Base-by-base conservation (phyloP, 1,284 basidiomycete genomes). In the Fistulinella cinereoalba region DNA sequence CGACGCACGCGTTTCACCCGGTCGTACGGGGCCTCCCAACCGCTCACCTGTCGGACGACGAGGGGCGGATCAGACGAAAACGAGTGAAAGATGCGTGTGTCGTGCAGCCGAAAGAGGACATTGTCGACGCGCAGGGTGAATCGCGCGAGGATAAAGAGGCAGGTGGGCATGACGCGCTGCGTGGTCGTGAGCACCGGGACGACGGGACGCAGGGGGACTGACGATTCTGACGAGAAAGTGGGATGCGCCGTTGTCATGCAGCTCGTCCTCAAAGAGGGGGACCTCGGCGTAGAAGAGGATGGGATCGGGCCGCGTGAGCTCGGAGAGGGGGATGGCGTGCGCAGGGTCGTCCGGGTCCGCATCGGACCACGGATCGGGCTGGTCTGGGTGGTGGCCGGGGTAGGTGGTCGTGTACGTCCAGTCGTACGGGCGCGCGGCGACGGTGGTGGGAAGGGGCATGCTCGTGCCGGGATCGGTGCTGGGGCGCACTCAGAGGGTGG, bases 161-260 rank as follows among this genome's bases (percentile, higher is more conserved):
- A 96, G n/a, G 85, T 87, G n/a, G 96, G 94, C 95, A 99, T 99
- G 38, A 99, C 94, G n/a, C n/a, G n/a, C n/a, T n/a, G n/a, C n/a
- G 36, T 51, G 43, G 54, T 52, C 37, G 4, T 27, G 41, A n/a
- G 18, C 9, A 11, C 6, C 31, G 12, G 16, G 21, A 12, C 22
- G 27, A 33, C 11, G 25, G 25, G 6, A 27, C 4, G 23, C 11
- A 16, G 39, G 11, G 9, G 21, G 1, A 36, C 12, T 76, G 91
- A 96, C 93, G 47, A 97, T 90, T 57, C 92, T 77, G 41, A 92
- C 84, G 22, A 92, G 76, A 6, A 92, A 68, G 37, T 81, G 79
- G 1, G 92, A 92, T 11, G 89, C 82, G 1, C 94, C 94, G 60
- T 97, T 95, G 61, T 97, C 94, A 61, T 97, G 92, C 40, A 97